Base-by-base conservation (phyloP, 2,329 filamentous ascomycete species). In the Hypocreales sp. region DNA sequence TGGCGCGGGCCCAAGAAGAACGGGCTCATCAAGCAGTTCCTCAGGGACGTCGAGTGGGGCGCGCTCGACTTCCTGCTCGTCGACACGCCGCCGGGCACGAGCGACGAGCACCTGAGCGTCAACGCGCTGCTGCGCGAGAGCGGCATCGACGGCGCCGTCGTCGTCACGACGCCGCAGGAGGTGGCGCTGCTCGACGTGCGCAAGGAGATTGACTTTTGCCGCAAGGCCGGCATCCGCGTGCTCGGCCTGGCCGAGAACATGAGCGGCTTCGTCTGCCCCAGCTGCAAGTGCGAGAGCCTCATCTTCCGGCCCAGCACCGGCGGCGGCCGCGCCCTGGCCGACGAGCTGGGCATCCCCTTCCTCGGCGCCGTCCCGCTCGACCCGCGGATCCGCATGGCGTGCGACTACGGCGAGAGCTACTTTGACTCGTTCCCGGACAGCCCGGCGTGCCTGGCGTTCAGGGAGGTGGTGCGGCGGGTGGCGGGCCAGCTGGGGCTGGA, bases 1-100 rank as follows among this genome's bases (percentile, higher is more conserved):
- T 98, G 90, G 90, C 71, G 90, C 27, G 90, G 90, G 0, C 79
- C 90, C 3, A 98, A 98, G 68, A 98, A 98, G 67, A 98, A 95
- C 45, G 90, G 90, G 0, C 58, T 98, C 31, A 95, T 98, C 48
- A 98, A 98, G 60, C 81, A 92, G 51, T 98, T 98, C 42, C 57
- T 98, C 27, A 94, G 92, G 60, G 92, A 98, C 45, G 90, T 98
- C 6, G 83, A 92, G 47, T 98, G 92, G 90, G 90, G 90, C 8
- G 80, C 92, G 34, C 61, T 95, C 51, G 90, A 98, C 46, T 92
- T 87, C 40, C 48, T 98, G 32, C 66, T 98, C 27, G 83, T 95
- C 8, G 90, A 98, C 51, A 98, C 90, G 1, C 90, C 92, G 1
- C 90, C 90, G 0, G 90, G 90, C 12, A 98, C 90, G 2, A 84